phyloP scores from a whole-genome alignment of 345 rosid genomes.

The Anacardium occidentale region DNA sequence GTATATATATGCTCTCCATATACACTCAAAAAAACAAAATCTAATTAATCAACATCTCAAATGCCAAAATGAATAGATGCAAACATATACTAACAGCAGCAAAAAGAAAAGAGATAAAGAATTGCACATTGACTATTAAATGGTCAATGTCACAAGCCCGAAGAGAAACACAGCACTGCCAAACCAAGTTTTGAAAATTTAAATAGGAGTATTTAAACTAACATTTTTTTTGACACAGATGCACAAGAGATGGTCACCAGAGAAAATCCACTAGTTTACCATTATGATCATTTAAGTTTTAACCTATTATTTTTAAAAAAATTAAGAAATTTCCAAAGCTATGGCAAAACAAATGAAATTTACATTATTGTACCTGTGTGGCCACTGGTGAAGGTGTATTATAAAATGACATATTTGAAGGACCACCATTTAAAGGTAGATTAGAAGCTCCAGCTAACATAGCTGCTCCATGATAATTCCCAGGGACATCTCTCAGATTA shows the following conservation, averaged over 20 bases:
- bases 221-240: too few species aligned
- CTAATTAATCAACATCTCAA: not conserved
- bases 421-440: conserved; percentile 68
- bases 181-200: not conserved
- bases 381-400: conserved; percentile 91
- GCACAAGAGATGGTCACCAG: too few species aligned
- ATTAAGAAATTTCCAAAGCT: not conserved
- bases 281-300: not conserved
- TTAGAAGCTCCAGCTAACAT: conserved; percentile 40
- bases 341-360: conserved; percentile 2
- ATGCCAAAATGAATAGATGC: too few species aligned
- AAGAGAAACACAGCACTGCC: not conserved
- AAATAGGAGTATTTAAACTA: too few species aligned
- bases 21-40: not conserved
- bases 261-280: not conserved
- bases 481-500: conserved; percentile 68
- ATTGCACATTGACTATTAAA: not conserved
- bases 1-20: conserved; percentile 10
- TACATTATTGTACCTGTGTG: conserved; percentile 54
- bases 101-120: not conserved
- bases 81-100: conserved; percentile 5
- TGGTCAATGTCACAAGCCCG: not conserved
- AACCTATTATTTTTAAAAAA: not conserved
- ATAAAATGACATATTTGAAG: conserved; percentile 64
- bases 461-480: conserved; percentile 54